Base-by-base conservation (phyloP, 177 flowering plant genomes). In the Vitis hybrid region DNA sequence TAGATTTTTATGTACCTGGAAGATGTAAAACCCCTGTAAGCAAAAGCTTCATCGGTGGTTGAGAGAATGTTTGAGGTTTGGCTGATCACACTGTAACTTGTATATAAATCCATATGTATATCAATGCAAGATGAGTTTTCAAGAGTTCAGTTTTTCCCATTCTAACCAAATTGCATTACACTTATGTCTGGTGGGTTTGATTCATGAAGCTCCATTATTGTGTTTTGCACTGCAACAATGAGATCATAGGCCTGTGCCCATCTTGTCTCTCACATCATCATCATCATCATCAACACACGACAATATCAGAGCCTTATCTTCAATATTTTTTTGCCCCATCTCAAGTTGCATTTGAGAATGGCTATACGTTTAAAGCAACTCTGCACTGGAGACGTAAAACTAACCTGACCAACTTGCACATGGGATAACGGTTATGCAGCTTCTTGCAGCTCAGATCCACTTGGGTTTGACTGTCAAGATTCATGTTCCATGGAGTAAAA, bases 31-130 rank as follows among this genome's bases (percentile, higher is more conserved):
- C 78, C 85, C 79, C 69, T 77, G 70, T 69, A 20, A 80, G 84
- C 87, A 56, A 58, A 86, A 81, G 86, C 82, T 39, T 76, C 16
- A 69, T 72, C 74, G 67, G 86, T 55, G 87, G 85, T 86, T 75
- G 80, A 64, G 70, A 66, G 62, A 16, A 73, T 51, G 59, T 13
- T 72, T 50, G 58, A 64, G 71, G 51, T 70, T 74, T 75, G 45
- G 58, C 72, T 72, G 65, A 79, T 79, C 86, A 79, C 63, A 64
- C 60, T 79, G 87, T 86, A 88, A 84, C 81, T 61, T 89, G 91
- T 89, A 86, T 52, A 86, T 85, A 83, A 62, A 62, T 73, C 75
- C 64, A 72, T 68, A 64, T 80, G 86, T 87, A 82, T 55, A 84
- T 86, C 79, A 81, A 79, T 84, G 83, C 74, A 81, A 82, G 71